A percentile compares a stretch with the other conserved stretches of the same genome.
Conservation (phyloP, 768 basidiomycete genomes). For the Boletus patriciae region DNA sequence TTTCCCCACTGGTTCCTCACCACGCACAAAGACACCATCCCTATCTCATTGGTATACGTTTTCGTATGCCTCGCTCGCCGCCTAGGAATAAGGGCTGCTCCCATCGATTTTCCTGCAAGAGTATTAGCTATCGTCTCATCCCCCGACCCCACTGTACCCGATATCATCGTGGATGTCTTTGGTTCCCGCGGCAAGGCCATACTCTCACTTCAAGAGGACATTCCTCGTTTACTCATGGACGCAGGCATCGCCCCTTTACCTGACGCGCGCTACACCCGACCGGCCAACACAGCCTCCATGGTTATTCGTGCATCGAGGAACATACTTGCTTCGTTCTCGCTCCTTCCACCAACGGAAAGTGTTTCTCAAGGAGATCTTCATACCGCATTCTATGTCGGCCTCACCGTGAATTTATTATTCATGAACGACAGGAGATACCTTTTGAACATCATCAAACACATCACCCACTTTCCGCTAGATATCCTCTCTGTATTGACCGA, state of each 20-base stretch:
- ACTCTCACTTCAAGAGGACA: constrained; percentile 37
- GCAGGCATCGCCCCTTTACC: constrained; percentile 24
- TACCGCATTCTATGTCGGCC: constrained; percentile 36
- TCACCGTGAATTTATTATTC: constrained; percentile 42
- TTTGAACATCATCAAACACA: constrained; percentile 32
- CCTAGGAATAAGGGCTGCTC: constrained; percentile 51
- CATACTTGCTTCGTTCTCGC: constrained; percentile 36
- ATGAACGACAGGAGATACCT: constrained; percentile 35
- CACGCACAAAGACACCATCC: constrained; percentile 50
- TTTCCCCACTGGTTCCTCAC: constrained; percentile 61
- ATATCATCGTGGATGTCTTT: constrained; percentile 50
- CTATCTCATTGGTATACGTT: constrained; percentile 59
- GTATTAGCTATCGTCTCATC: constrained; percentile 54
- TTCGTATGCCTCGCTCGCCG: constrained; percentile 55
- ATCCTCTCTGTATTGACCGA: constrained; percentile 42
- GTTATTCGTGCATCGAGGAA: constrained; percentile 42
- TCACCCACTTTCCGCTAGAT: constrained; percentile 43
- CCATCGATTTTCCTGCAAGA: constrained; percentile 54
- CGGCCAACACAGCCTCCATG: constrained; percentile 37
- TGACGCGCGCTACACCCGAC: constrained; percentile 26
- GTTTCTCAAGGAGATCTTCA: constrained; percentile 35
- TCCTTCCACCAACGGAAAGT: constrained; percentile 17
- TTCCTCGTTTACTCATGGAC: constrained; percentile 33
- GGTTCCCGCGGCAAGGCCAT: constrained; percentile 38
- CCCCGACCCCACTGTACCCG: constrained; percentile 34